Conservation (phyloP, 139 green algal genomes). For the Chlorella vulgaris region DNA sequence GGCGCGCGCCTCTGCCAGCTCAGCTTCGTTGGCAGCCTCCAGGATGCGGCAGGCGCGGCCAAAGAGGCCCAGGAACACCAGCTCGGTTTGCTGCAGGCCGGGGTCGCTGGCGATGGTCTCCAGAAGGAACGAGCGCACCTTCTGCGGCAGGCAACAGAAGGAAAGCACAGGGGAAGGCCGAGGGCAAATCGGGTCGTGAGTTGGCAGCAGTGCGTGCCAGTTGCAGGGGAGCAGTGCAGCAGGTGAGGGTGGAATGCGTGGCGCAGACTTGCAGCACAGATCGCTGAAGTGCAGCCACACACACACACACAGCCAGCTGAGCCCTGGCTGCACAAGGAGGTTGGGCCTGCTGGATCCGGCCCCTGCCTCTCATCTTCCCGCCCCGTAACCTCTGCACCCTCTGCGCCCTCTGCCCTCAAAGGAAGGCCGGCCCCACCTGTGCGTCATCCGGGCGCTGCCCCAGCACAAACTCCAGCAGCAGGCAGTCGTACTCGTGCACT, state of each 20-base stretch:
- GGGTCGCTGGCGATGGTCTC: conserved; percentile 83
- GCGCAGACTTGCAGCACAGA: no score
- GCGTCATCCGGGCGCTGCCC: conserved; percentile 72
- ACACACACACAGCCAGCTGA: not conserved
- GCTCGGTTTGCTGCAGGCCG: conserved; percentile 83
- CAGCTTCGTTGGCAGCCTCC: conserved; percentile 45
- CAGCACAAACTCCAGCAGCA: conserved; percentile 77
- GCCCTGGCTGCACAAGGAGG: not conserved
- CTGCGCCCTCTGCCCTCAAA: not conserved
- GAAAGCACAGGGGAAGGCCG: not conserved
- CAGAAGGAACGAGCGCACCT: conserved; percentile 72
- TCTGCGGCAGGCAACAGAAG: conserved; percentile 3
- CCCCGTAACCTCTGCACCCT: no score
- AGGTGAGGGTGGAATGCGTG: no score
- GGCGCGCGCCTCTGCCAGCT: conserved; percentile 55
- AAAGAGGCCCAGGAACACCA: conserved; percentile 88
- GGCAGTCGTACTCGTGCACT: conserved; percentile 71
- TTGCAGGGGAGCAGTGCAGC: no score
- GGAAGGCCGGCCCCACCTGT: conserved; percentile 7
- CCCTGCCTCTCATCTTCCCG: no score
- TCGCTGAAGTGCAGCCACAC: no score
- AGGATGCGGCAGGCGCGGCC: conserved; percentile 77
- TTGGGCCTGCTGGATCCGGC: no score
- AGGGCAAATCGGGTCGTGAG: no score
- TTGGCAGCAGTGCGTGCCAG: no score